These are phyloP conservation scores for Delitschia confertaspora DNA, from an alignment of 495 filamentous ascomycete species.

Conservation along the genomic window DNA sequence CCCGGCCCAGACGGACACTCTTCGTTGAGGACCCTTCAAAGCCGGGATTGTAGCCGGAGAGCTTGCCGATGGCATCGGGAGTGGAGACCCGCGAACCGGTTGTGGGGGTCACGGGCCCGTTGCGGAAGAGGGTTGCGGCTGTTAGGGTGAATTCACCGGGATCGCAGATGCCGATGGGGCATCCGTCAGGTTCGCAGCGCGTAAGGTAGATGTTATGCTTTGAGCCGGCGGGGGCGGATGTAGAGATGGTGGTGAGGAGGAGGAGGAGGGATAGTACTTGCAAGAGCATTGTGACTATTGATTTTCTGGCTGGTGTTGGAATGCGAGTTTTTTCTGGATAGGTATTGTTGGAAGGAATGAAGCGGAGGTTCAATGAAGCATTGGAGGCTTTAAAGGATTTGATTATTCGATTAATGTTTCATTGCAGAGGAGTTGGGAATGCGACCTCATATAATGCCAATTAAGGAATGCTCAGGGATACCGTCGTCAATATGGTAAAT, in stretches of 20 bases:
- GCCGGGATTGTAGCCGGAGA: background rate
- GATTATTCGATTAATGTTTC: too few species aligned
- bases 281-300: too few species aligned
- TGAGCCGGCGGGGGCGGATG: conserved; percentile 12
- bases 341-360: too few species aligned
- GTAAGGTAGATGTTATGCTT: conserved; percentile 19
- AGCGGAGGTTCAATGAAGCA: too few species aligned
- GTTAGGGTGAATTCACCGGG: conserved; percentile 12
- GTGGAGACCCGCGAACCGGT: background rate
- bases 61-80: background rate
- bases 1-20: conserved; percentile 5
- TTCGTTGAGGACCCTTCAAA: conserved; percentile 12
- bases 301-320: too few species aligned
- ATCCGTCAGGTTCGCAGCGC: conserved; percentile 9
- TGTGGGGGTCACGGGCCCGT: conserved; percentile 1
- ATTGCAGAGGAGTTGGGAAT: too few species aligned
- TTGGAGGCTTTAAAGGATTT: too few species aligned
- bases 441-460: too few species aligned
- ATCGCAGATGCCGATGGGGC: conserved; percentile 15
- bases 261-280: too few species aligned
- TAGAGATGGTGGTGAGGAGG: background rate
- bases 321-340: too few species aligned
- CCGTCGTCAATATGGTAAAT: too few species aligned
- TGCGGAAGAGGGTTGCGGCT: conserved; percentile 11
- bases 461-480: too few species aligned